Evolutionary conservation across 1,139 yeast genomes (phyloP).

Genomic region (Saccharomyces hybrid): DNA sequence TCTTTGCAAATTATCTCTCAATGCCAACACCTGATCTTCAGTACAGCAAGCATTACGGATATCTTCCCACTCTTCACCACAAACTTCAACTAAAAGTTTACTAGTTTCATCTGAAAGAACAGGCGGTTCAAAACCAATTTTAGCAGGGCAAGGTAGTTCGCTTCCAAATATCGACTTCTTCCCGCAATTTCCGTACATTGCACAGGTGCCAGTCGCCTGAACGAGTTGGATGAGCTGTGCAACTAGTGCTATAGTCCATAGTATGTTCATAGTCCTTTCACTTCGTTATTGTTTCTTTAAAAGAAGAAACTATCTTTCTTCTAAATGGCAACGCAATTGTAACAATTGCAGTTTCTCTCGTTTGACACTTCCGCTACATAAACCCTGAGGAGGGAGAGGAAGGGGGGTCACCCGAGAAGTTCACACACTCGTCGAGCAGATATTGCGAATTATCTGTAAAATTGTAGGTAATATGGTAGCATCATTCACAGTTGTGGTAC

Average conservation of each 20-base stretch:
- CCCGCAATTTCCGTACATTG: conserved; percentile 52
- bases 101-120: conserved; percentile 42
- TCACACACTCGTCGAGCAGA: background rate
- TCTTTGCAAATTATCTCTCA: conserved; percentile 52
- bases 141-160: conserved; percentile 68
- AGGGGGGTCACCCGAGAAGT: conserved; percentile 1
- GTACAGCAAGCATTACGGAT: conserved; percentile 47
- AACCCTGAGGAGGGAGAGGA: too few relatives aligned
- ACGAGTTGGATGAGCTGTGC: background rate
- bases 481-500: background rate
- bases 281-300: background rate
- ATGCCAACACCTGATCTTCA: conserved; percentile 40
- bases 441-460: background rate
- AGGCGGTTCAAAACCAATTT: conserved; percentile 25
- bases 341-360: background rate
- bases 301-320: background rate
- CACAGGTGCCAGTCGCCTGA: conserved; percentile 14
- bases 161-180: conserved; percentile 73
- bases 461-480: background rate
- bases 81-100: conserved; percentile 46
- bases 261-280: background rate
- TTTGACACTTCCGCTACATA: background rate
- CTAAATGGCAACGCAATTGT: background rate
- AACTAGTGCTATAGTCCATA: background rate
- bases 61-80: conserved; percentile 61